Conservation (phyloP, 1,139 yeast genomes). For the Sugiyamaella castrensis region DNA sequence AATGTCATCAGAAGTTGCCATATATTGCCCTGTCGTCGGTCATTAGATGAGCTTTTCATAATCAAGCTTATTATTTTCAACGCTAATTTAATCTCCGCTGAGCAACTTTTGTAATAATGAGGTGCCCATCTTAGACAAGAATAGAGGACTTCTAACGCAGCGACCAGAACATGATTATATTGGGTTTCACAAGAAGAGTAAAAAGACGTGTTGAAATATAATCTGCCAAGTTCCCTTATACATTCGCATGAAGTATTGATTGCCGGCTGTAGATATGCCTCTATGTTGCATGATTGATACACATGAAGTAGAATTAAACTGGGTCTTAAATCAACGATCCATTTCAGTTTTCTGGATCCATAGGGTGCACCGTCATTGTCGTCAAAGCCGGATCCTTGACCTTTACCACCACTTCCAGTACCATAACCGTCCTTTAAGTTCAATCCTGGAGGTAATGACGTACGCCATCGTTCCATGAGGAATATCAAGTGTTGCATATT, state of each 20-base stretch:
- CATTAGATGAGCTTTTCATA: constrained; percentile 15
- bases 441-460: constrained; percentile 24
- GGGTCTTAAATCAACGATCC: constrained; percentile 22
- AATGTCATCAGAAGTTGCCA: constrained; percentile 24
- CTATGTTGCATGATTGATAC: constrained; percentile 15
- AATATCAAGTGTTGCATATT: constrained; percentile 10
- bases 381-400: background rate
- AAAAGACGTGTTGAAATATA: constrained; percentile 23
- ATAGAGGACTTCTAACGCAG: constrained; percentile 28
- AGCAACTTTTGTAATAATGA: constrained; percentile 12
- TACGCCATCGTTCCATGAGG: constrained; percentile 19
- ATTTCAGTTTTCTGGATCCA: constrained; percentile 23
- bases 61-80: constrained; percentile 20
- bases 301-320: constrained; percentile 25
- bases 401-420: background rate
- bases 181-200: constrained; percentile 27
- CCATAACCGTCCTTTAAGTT: background rate
- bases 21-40: constrained; percentile 20
- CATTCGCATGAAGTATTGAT: constrained; percentile 27
- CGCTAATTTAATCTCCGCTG: constrained; percentile 17
- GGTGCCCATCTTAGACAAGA: constrained; percentile 23
- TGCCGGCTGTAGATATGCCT: constrained; percentile 23
- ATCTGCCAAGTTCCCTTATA: constrained; percentile 23
- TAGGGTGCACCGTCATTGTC: constrained; percentile 13
- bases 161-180: constrained; percentile 28